A percentile compares a stretch with the other conserved stretches of the same genome.
These are phyloP conservation scores for Plasmodium billcollinsi DNA, from an alignment of 169 alveolate genomes.

Conservation along the genomic window DNA sequence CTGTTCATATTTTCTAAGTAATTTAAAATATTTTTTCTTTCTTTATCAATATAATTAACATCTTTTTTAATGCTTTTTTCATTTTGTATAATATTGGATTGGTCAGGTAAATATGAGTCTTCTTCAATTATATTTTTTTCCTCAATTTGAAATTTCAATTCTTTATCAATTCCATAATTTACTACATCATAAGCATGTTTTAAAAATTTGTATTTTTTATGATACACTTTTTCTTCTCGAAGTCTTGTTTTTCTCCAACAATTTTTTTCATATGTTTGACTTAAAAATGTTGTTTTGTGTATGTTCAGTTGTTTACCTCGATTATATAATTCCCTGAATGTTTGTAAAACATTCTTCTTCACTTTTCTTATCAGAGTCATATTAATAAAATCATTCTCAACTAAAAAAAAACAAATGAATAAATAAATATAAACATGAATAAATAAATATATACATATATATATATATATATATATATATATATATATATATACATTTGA, in stretches of 20 bases:
- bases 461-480: background rate
- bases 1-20: conserved; percentile 37
- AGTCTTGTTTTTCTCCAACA: conserved; percentile 77
- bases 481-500: no score
- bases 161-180: conserved; percentile 69
- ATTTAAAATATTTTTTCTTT: conserved; percentile 46
- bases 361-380: conserved; percentile 69
- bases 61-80: conserved; percentile 54
- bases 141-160: conserved; percentile 57
- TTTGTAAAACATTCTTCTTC: conserved; percentile 63
- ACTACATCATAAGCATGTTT: conserved; percentile 71
- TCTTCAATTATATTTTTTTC: conserved; percentile 69
- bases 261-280: conserved; percentile 76
- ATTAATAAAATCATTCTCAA: background rate
- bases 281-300: conserved; percentile 64
- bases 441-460: background rate
- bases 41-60: conserved; percentile 20
- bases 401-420: background rate
- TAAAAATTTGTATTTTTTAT: conserved; percentile 74
- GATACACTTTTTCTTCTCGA: conserved; percentile 73
- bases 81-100: conserved; percentile 8
- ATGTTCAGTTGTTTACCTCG: conserved; percentile 65
- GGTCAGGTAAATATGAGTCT: conserved; percentile 55
- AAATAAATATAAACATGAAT: background rate
- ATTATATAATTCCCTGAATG: conserved; percentile 58